A percentile compares a stretch with the other conserved stretches of the same genome.
These are phyloP conservation scores for Pseudofabraea citricarpa DNA, from an alignment of 2,329 filamentous ascomycete genomes.

Conservation along the genomic window DNA sequence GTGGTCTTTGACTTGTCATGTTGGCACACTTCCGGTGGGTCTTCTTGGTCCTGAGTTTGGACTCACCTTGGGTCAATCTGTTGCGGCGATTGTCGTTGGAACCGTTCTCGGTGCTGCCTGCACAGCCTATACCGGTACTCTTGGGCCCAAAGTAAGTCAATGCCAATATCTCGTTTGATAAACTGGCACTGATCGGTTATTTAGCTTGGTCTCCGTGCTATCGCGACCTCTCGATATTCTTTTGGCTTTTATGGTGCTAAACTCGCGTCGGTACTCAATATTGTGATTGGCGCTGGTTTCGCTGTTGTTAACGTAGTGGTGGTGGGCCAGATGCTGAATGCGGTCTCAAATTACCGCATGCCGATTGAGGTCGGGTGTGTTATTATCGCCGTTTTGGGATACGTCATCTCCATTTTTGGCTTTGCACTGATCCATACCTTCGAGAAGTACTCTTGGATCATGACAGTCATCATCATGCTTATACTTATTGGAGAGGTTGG, in stretches of 20 bases:
- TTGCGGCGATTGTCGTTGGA: constrained; percentile 34
- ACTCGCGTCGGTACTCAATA: constrained; percentile 40
- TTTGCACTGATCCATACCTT: constrained; percentile 39
- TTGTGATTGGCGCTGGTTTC: constrained; percentile 36
- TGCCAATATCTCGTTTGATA: not conserved
- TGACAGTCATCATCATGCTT: constrained; percentile 40
- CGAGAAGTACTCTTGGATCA: constrained; percentile 44
- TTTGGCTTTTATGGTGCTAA: constrained; percentile 47
- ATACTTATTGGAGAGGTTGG: constrained; percentile 42
- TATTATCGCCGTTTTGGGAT: constrained; percentile 23
- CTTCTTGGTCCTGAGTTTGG: constrained; percentile 44
- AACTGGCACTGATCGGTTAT: not conserved
- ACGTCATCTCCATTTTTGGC: constrained; percentile 25
- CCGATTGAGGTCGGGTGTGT: constrained; percentile 33
- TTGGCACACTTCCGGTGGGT: constrained; percentile 33
- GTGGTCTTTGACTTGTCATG: constrained; percentile 38
- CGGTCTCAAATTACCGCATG: constrained; percentile 32
- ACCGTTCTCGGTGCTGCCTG: constrained; percentile 35
- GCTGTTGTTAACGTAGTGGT: constrained; percentile 41
- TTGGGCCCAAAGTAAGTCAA: constrained; percentile 33
- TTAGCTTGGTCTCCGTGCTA: constrained; percentile 34
- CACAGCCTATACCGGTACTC: constrained; percentile 35
- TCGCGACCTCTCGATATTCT: constrained; percentile 39
- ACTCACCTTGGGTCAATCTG: constrained; percentile 37
- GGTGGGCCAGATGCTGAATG: constrained; percentile 31